Evolutionary conservation across 2,329 filamentous ascomycete genomes (phyloP).

Genomic region (Basipetospora chlamydospora): DNA sequence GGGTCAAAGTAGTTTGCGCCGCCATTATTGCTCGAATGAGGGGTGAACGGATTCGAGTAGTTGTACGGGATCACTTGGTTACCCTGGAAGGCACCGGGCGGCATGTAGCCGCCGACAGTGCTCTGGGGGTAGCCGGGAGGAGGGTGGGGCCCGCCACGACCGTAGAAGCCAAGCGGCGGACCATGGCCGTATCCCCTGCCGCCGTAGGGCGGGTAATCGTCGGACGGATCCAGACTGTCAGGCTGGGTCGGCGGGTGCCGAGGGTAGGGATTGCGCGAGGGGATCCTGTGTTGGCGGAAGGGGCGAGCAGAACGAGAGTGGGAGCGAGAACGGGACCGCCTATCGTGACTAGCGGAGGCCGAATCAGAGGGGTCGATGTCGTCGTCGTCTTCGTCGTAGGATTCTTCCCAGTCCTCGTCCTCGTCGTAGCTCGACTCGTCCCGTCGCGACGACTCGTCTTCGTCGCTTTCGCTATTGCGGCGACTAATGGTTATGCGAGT

Average conservation of each 20-base stretch:
- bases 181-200: constrained; percentile 8
- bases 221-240: constrained; percentile 49
- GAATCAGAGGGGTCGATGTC: constrained; percentile 40
- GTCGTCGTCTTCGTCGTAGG: constrained; percentile 21
- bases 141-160: constrained; percentile 15
- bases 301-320: constrained; percentile 9
- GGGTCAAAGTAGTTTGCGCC: constrained; percentile 6
- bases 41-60: constrained; percentile 7
- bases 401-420: constrained; percentile 16
- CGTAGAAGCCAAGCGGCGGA: constrained; percentile 13
- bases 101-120: constrained; percentile 29
- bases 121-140: constrained; percentile 29
- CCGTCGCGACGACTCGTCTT: constrained; percentile 22
- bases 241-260: constrained; percentile 29
- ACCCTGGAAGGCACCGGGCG: no score
- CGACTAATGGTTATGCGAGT: constrained; percentile 18
- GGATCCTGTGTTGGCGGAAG: constrained; percentile 6
- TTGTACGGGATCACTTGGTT: constrained; percentile 16
- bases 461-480: constrained; percentile 18
- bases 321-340: constrained; percentile 11
- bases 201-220: constrained; percentile 43
- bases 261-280: constrained; percentile 2
- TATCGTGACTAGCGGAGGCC: constrained; percentile 31
- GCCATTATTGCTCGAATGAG: constrained; percentile 5
- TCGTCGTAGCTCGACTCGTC: constrained; percentile 16